Base-by-base conservation (phyloP, 2,329 filamentous ascomycete genomes). In the Botrytis hyacinthi region DNA sequence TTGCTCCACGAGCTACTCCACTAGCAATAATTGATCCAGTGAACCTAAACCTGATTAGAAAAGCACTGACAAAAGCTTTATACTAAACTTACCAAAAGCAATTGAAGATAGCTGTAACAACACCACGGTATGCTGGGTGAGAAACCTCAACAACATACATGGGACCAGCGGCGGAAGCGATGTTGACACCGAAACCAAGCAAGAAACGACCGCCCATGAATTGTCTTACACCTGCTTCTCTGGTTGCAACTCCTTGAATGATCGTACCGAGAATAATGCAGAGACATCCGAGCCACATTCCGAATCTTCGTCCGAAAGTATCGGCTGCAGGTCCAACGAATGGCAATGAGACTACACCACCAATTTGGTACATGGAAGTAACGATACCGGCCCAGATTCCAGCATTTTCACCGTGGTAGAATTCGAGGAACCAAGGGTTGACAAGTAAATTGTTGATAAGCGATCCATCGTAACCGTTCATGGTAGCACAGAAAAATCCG, bases 201-300 rank as follows among this genome's bases (percentile, higher is more conserved):
- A 91, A 80, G 81, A 91, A 90, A 42, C 88, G 85, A n/a, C 88
- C 88, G 61, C 85, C 85, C 80, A 87, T 84, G 77, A 86, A 87
- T 73, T 85, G 84, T 16, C 80, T 79, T 7, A 77, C 76, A 35
- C 80, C 74, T 77, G 79, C 72, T 66, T 78, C 71, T 78, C 78
- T 73, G 4, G 83, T 81, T 1, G 83, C 82, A 20, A 78, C 76
- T 57, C 81, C 84, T 74, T 86, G 85, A 68, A 87, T 82, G 72
- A 84, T 81, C 42, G 85, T 83, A 26, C 86, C 85, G 63, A 86
- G 70, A 67, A 87, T 81, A 73, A 87, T 83, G 70, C 83, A 79
- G 3, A 80, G n/a, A 74, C 82, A 82, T 66, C 84, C 85, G 72
- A 84, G 81, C 74, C 84, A 81, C 83, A 87, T 87, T 60, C 86